Evolutionary conservation across 768 basidiomycete species (phyloP).

Genomic region (Leccinum variicolor): DNA sequence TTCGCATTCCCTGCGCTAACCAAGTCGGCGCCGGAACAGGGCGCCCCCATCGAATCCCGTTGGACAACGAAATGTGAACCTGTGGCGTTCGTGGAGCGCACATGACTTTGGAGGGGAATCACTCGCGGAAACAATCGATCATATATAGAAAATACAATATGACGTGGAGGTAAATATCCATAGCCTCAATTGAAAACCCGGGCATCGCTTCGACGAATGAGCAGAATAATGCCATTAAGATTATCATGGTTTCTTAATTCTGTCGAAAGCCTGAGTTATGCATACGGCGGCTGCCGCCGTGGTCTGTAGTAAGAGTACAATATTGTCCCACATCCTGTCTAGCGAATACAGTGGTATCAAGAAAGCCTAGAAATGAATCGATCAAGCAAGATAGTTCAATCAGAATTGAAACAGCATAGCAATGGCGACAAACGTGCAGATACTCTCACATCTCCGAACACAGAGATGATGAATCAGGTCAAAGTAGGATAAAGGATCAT

Average conservation of each 20-base stretch:
- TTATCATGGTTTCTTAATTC: neutral
- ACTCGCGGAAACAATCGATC: neutral
- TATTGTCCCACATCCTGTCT: constrained; percentile 19
- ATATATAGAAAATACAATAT: neutral
- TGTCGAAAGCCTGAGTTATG: neutral
- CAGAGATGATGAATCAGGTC: constrained; percentile 21
- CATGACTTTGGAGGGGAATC: constrained; percentile 6
- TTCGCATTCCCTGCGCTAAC: neutral
- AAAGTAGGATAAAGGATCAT: constrained; percentile 49
- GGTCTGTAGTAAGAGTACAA: constrained; percentile 4
- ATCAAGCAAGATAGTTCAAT: constrained; percentile 9
- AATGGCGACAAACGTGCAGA: constrained; percentile 6
- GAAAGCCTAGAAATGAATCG: constrained; percentile 1
- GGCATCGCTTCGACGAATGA: neutral
- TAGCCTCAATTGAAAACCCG: neutral
- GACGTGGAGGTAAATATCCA: neutral
- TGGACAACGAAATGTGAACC: constrained; percentile 9
- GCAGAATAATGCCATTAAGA: neutral
- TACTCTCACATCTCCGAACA: constrained; percentile 10
- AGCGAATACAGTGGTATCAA: constrained; percentile 24
- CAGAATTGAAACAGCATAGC: constrained; percentile 5
- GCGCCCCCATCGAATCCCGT: neutral
- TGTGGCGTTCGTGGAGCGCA: constrained; percentile 24
- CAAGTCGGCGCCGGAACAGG: neutral
- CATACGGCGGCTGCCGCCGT: neutral